Percentiles rank a stretch among this genome's conserved stretches.
These are phyloP conservation scores for Gentiana dahurica DNA, from an alignment of 257 asterid species.

Conservation along the genomic window DNA sequence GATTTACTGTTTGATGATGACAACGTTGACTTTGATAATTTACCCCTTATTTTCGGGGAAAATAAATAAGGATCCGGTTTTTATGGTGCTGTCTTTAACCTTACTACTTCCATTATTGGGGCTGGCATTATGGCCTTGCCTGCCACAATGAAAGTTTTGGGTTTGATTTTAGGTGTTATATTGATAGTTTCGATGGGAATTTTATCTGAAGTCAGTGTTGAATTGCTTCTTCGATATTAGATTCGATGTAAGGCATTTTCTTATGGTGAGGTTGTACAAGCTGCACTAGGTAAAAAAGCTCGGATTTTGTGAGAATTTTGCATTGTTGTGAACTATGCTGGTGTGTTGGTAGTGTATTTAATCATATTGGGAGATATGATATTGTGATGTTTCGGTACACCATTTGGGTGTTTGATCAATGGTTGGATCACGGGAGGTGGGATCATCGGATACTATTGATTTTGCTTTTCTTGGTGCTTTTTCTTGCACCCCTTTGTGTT, in stretches of 20 bases:
- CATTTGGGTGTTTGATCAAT: constrained; percentile 87
- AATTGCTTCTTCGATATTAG: constrained; percentile 65
- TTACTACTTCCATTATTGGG: constrained; percentile 81
- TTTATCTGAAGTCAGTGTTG: constrained; percentile 77
- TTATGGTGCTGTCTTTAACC: constrained; percentile 86
- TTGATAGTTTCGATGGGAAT: constrained; percentile 64
- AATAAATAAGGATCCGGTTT: constrained; percentile 49
- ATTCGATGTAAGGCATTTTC: constrained; percentile 71
- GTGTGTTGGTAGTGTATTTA: constrained; percentile 80
- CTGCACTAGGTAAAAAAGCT: constrained; percentile 67
- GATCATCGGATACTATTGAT: constrained; percentile 72
- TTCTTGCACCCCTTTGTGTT: constrained; percentile 78
- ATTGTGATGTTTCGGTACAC: constrained; percentile 54
- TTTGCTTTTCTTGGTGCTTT: constrained; percentile 49
- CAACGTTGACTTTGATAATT: constrained; percentile 51
- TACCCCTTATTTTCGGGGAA: constrained; percentile 70
- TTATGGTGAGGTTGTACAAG: constrained; percentile 88
- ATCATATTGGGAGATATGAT: constrained; percentile 89
- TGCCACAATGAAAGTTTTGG: constrained; percentile 89
- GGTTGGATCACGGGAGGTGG: constrained; percentile 90
- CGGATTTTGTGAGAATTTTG: constrained; percentile 68
- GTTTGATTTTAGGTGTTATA: constrained; percentile 52
- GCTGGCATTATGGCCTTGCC: constrained; percentile 99
- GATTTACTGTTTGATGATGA: constrained; percentile 45
- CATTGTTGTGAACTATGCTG: constrained; percentile 76